These are phyloP conservation scores for Serendipita sp. DNA, from an alignment of 768 basidiomycete species.

Conservation along the genomic window DNA sequence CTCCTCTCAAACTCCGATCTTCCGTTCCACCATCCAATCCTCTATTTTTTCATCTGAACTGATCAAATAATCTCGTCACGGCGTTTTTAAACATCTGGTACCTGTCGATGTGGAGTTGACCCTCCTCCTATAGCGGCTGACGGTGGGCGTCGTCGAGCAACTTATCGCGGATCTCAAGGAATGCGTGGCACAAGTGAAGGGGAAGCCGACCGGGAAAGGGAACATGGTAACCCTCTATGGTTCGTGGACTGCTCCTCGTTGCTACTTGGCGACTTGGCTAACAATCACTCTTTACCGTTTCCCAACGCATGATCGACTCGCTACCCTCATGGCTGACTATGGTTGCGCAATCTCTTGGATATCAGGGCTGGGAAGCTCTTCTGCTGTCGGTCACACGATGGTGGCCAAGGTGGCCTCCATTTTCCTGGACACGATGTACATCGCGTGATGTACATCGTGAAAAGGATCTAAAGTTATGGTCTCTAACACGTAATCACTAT, in stretches of 20 bases:
- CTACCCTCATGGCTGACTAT: background rate
- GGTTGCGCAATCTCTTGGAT: background rate
- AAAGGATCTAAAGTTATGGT: no score
- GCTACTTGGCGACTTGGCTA: background rate
- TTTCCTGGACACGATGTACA: slow-evolving; percentile 72
- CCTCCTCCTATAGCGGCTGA: slow-evolving; percentile 43
- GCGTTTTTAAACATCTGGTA: background rate
- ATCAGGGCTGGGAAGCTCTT: slow-evolving; percentile 66
- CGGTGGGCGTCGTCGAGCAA: slow-evolving; percentile 56
- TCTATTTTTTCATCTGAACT: background rate
- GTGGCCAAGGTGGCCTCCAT: slow-evolving; percentile 62
- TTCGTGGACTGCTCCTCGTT: slow-evolving; percentile 19
- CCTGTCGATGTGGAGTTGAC: background rate
- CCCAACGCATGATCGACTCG: background rate
- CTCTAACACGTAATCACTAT: no score
- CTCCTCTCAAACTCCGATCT: background rate
- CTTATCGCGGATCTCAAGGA: slow-evolving; percentile 77
- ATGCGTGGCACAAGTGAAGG: slow-evolving; percentile 54
- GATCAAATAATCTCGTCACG: slow-evolving; percentile 6
- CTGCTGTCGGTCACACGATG: slow-evolving; percentile 65
- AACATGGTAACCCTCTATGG: slow-evolving; percentile 88
- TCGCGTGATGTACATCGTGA: slow-evolving; percentile 30
- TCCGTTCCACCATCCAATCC: background rate
- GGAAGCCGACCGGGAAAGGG: slow-evolving; percentile 51
- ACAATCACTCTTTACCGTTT: background rate